Percentiles rank a stretch among this genome's conserved stretches.
phyloP scores from a whole-genome alignment of 1,284 basidiomycete genomes.

The Cutaneotrichosporon cyanovorans region DNA sequence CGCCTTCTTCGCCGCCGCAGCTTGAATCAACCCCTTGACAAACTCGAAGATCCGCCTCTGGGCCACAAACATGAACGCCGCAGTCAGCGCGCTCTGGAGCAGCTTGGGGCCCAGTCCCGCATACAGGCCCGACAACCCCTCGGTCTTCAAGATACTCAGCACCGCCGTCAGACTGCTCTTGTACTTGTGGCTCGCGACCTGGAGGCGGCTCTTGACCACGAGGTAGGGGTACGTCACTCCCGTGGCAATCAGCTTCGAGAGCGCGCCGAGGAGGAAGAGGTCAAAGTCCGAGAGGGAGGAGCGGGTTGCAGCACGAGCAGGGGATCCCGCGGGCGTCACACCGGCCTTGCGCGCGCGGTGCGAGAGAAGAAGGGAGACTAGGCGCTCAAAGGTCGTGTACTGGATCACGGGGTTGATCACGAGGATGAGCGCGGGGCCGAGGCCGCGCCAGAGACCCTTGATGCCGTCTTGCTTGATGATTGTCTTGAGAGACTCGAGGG shows the following conservation, averaged over 20 bases:
- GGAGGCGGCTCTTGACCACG: constrained; percentile 46
- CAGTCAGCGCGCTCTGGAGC: constrained; percentile 78
- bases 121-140: constrained; percentile 70
- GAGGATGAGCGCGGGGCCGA: constrained; percentile 85
- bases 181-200: constrained; percentile 47
- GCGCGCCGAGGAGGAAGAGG: constrained; percentile 80
- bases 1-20: constrained; percentile 13
- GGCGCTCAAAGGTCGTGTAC: constrained; percentile 78
- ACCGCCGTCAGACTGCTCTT: constrained; percentile 41
- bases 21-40: constrained; percentile 36
- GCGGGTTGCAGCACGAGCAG: constrained; percentile 40
- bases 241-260: constrained; percentile 64
- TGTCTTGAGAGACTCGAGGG: constrained; percentile 61
- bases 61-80: constrained; percentile 78
- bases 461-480: constrained; percentile 73
- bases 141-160: constrained; percentile 57
- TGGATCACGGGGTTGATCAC: constrained; percentile 88
- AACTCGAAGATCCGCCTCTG: constrained; percentile 57
- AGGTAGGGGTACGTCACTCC: constrained; percentile 45
- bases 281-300: constrained; percentile 67
- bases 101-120: constrained; percentile 78
- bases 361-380: constrained; percentile 45
- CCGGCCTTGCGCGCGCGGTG: constrained; percentile 43
- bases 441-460: constrained; percentile 84
- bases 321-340: constrained; percentile 36